Evolutionary conservation across 2,329 filamentous ascomycete genomes (phyloP).

Genomic region (Pyrenophora teres): DNA sequence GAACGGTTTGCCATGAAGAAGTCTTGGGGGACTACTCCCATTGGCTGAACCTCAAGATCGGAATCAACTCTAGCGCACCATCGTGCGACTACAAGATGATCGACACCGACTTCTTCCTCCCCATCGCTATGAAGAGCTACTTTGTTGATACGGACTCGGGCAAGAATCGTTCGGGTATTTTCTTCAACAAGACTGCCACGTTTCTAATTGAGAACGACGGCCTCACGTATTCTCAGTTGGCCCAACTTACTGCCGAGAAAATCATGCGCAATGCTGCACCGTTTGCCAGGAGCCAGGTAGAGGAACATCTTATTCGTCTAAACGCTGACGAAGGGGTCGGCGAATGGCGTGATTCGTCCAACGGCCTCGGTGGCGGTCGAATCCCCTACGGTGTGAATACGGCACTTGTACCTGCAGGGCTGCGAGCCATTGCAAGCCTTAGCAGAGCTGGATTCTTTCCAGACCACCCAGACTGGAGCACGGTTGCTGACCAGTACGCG

Average conservation of each 20-base stretch:
- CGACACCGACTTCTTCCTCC: constrained; percentile 66
- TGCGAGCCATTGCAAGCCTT: constrained; percentile 62
- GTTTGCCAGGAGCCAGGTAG: constrained; percentile 59
- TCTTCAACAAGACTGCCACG: constrained; percentile 53
- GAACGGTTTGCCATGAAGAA: constrained; percentile 67
- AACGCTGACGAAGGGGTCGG: constrained; percentile 61
- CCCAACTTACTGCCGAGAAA: constrained; percentile 59
- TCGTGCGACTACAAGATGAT: constrained; percentile 65
- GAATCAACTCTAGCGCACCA: constrained; percentile 58
- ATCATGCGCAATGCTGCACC: constrained; percentile 62
- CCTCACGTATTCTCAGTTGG: constrained; percentile 59
- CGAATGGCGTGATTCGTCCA: constrained; percentile 66
- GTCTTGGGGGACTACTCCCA: constrained; percentile 69
- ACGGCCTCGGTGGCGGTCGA: constrained; percentile 64
- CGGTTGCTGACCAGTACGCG: constrained; percentile 52
- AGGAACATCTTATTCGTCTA: constrained; percentile 63
- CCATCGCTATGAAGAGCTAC: constrained; percentile 63
- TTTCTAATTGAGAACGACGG: constrained; percentile 58
- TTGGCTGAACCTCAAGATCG: constrained; percentile 60
- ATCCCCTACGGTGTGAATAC: constrained; percentile 71
- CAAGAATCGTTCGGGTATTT: constrained; percentile 41
- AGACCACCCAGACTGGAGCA: constrained; percentile 54
- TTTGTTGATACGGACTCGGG: constrained; percentile 57
- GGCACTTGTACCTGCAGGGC: constrained; percentile 64
- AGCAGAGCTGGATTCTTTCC: constrained; percentile 58